Percentiles rank a stretch among this genome's conserved stretches.
Conservation (phyloP, 2,329 filamentous ascomycete genomes). For the Elsinoe batatas region DNA sequence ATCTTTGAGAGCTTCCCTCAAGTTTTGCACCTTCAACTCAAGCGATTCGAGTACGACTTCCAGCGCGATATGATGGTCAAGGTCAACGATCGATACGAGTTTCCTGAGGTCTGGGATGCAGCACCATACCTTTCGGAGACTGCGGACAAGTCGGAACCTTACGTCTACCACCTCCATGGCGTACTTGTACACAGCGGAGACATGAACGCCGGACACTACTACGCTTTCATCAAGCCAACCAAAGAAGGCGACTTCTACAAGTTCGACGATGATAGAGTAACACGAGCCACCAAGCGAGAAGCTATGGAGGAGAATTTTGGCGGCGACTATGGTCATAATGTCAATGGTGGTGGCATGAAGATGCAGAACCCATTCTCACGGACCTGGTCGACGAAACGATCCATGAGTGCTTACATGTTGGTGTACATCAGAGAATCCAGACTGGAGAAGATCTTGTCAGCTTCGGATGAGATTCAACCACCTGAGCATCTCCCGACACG, state of each 20-base stretch:
- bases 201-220: slow-evolving; percentile 95
- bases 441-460: slow-evolving; percentile 70
- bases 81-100: slow-evolving; percentile 88
- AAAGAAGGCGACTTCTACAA: slow-evolving; percentile 94
- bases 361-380: slow-evolving; percentile 56
- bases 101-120: slow-evolving; percentile 74
- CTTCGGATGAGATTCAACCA: slow-evolving; percentile 66
- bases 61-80: slow-evolving; percentile 98
- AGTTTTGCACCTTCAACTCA: slow-evolving; percentile 87
- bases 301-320: slow-evolving; percentile 95
- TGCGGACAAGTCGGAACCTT: slow-evolving; percentile 78
- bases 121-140: slow-evolving; percentile 77
- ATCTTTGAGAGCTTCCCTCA: slow-evolving; percentile 95
- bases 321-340: slow-evolving; percentile 58
- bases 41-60: slow-evolving; percentile 96
- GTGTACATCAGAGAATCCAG: slow-evolving; percentile 88
- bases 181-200: slow-evolving; percentile 95
- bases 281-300: slow-evolving; percentile 82
- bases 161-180: slow-evolving; percentile 85
- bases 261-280: slow-evolving; percentile 95
- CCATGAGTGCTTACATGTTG: slow-evolving; percentile 94
- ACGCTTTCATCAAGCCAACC: slow-evolving; percentile 87
- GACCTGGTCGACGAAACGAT: slow-evolving; percentile 54
- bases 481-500: slow-evolving; percentile 69
- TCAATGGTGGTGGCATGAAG: slow-evolving; percentile 46